Percentiles rank a stretch among this genome's conserved stretches.
Evolutionary conservation across 768 basidiomycete species (phyloP).

Genomic region (Pleurotus salmoneostramineus): DNA sequence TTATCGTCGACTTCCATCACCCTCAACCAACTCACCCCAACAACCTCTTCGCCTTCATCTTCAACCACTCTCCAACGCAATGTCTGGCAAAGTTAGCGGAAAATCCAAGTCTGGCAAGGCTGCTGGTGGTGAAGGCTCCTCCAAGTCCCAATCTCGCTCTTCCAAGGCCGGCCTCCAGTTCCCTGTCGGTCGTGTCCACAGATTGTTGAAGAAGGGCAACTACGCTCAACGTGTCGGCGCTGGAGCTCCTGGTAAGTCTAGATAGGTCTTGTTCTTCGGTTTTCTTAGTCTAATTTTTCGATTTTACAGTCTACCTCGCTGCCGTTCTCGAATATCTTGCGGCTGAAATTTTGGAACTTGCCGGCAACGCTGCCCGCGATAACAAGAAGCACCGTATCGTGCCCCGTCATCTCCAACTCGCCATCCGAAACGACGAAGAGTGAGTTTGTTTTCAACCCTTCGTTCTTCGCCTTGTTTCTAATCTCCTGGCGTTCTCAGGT

Average conservation of each 20-base stretch:
- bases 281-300: constrained; percentile 5
- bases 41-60: constrained; percentile 12
- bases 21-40: constrained; percentile 12
- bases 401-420: constrained; percentile 77
- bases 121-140: constrained; percentile 27
- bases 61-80: constrained; percentile 13
- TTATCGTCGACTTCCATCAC: constrained; percentile 12
- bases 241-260: constrained; percentile 56
- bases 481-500: constrained; percentile 22
- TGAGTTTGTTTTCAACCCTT: constrained; percentile 18
- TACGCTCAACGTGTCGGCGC: constrained; percentile 74
- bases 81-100: constrained; percentile 39
- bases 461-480: background rate
- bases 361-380: constrained; percentile 68
- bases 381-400: constrained; percentile 83
- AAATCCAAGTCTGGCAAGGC: constrained; percentile 51
- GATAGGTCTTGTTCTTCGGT: background rate
- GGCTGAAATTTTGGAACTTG: constrained; percentile 80
- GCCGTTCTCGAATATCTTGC: constrained; percentile 81
- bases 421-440: constrained; percentile 80
- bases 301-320: constrained; percentile 61
- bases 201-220: constrained; percentile 71
- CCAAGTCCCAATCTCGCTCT: constrained; percentile 54
- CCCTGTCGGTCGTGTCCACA: constrained; percentile 81
- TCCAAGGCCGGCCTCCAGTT: constrained; percentile 61